Base-by-base conservation (phyloP, 805 yeast species). In the Yamadazyma olivae region DNA sequence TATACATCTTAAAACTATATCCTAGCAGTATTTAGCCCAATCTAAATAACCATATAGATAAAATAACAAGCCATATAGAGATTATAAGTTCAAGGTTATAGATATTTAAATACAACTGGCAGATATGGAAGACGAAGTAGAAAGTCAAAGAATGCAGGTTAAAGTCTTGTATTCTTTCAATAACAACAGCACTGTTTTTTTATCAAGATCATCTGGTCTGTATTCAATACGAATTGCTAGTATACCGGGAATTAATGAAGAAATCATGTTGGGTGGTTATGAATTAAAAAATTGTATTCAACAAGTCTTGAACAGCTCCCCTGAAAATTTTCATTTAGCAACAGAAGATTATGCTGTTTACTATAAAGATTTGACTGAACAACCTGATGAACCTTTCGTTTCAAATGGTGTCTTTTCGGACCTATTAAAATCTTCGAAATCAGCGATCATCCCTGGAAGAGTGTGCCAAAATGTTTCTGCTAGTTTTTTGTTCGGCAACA, bases 391-490 rank as follows among this genome's bases (percentile, higher is more conserved):
- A 47, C 74, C 74, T 4, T 67, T 67, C 47, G 74, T 67, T 6
- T 59, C 69, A 4, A 61, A 64, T 41, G 74, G 74, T 3, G 60
- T 56, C 6, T 49, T 67, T 33, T 59, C 70, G 2, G 44, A 52
- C 6, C 48, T 67, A 19, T 42, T 64, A 14, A 29, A 49, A 18
- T 43, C 57, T 22, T 35, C 58, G 4, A 52, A 57, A 25, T 31
- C 50, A 9, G 47, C 46, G 16, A 43, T 63, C 20, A 61, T 70
- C 4, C 67, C 81, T 4, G 75, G 82, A 9, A 68, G 82, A 37
- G 78, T 79, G 23, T 77, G 83, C 46, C 76, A 75, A 37, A 79
- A 73, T 49, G 64, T 79, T 35, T 67, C 77, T 19, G 71, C 74
- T 32, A 54, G 75, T 48, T 61, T 53, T 31, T 43, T 58, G 14